Evolutionary conservation across 2,329 filamentous ascomycete species (phyloP), one percentile per base, ranked within the genome.

Genomic region (Penicillium griseofulvum): DNA sequence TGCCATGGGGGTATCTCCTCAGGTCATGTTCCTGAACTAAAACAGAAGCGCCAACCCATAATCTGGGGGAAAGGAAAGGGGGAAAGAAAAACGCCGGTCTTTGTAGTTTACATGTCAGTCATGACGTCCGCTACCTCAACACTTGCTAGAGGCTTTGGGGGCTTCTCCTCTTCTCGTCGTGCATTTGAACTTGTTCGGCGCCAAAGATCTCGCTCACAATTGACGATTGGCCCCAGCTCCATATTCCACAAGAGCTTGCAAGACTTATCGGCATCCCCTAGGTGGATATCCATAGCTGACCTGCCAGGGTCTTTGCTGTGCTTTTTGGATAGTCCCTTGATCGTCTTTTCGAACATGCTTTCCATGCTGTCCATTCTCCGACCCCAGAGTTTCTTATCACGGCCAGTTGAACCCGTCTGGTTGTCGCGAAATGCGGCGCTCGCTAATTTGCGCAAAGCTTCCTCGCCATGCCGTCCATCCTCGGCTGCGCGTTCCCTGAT

Each of bases 381-480:
- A 41, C 72, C 71, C 72, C 74, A 74, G 14, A 68, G 65, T 58
- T 65, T 70, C 63, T 74, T 75, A 49, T 78, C 72, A 43, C 71
- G 68, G 36, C 72, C 76, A 28, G 74, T 72, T 14, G 72, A 72
- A 49, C 74, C 75, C 3, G 68, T 65, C 34, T 76, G 69, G 22
- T 74, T 73, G 47, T 76, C 67, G 56, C 77, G 71, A 54, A 71
- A 73, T 12, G 74, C 74, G 1, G 79, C 79, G 26, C 81, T 81
- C 4, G 80, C 78, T 66, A 88, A 74, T 64, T 84, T 86, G 46
- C 85, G 76, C 59, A 88, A 70, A 19, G 85, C 85, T 64, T 87
- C 82, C 68, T 88, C 86, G 8, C 85, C 86, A 56, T 85, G 70
- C 43, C 86, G 80, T 14, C 85, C 85, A 66, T 88, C 86, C 64